These are phyloP conservation scores for Phytophthora tubulina DNA, from an alignment of 352 stramenopile species.

Conservation along the genomic window DNA sequence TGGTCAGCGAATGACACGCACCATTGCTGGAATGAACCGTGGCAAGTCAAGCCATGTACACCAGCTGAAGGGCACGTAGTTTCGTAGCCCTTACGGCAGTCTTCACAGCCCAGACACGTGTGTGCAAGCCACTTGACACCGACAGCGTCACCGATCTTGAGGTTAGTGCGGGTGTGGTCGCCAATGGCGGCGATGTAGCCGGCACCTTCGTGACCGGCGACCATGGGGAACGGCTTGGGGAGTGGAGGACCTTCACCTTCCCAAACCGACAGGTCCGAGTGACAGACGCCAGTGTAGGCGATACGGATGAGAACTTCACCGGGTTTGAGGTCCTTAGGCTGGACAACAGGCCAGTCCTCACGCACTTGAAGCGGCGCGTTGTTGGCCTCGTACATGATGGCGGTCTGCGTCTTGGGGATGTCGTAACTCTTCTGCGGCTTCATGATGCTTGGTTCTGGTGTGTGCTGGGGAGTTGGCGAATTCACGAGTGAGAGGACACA, in stretches of 20 bases:
- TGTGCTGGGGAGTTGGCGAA: constrained; percentile 21
- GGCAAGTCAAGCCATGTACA: constrained; percentile 47
- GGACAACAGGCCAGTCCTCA: constrained; percentile 57
- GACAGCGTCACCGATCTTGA: constrained; percentile 60
- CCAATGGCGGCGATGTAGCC: constrained; percentile 65
- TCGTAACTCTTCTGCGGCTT: constrained; percentile 52
- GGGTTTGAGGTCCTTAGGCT: constrained; percentile 52
- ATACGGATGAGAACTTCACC: constrained; percentile 63
- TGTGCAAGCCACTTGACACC: constrained; percentile 64
- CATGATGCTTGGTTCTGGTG: constrained; percentile 39
- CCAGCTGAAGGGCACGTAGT: constrained; percentile 43
- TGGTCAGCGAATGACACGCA: constrained; percentile 79
- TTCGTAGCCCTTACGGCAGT: constrained; percentile 66
- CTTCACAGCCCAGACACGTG: constrained; percentile 62
- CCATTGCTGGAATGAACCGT: constrained; percentile 67
- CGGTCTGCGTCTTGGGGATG: constrained; percentile 63
- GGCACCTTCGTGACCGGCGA: constrained; percentile 67
- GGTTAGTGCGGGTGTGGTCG: constrained; percentile 50
- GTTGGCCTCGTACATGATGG: constrained; percentile 60
- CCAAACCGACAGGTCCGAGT: constrained; percentile 62
- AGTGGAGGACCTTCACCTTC: constrained; percentile 47
- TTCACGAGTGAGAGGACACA: constrained; percentile 24
- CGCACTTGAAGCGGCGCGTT: constrained; percentile 57
- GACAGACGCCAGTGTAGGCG: constrained; percentile 61
- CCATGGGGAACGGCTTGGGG: constrained; percentile 49